Evolutionary conservation across 2,329 filamentous ascomycete genomes (phyloP), one percentile per base, ranked within the genome.

Genomic region (Cytospora leucostoma): DNA sequence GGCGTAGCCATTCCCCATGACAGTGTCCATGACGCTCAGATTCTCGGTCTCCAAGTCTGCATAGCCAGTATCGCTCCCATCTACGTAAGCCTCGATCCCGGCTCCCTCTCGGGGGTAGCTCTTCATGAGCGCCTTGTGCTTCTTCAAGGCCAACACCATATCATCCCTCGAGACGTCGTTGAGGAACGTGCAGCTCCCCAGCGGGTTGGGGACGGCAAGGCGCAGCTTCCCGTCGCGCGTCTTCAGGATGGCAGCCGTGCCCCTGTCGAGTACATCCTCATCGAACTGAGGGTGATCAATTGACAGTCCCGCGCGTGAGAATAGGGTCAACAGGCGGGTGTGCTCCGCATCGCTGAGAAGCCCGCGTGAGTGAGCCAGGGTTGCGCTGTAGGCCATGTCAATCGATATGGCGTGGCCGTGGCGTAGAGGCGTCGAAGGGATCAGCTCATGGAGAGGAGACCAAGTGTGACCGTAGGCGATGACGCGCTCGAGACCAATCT

Each of bases 381-480:
- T 91, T 0, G 88, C 88, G 0, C 87, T 89, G 75, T 88, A 91
- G 0, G 88, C 88, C 88, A 91, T 91, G 72, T 91, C 88, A 66
- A 91, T 89, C 2, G 86, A 88, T 68, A 91, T 91, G 67, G 88
- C 88, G 71, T 91, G 88, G 4, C 88, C 88, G 71, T 91, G 89
- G 50, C 88, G 85, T 51, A 91, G 82, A 0, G 88, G 88, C 0
- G 86, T 85, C 57, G 88, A 82, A 0, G 88, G 88, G 0, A 88
- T 80, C 11, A 92, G 82, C 74, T 91, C 88, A 71, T 91, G 87
- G 7, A 90, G 79, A 21, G 88, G 88, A 4, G 87, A 90, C 88
- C 88, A 91, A 7, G 88, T 91, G 72, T 91, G 88, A 0, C 88
- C 88, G 68, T 90, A 91, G 1, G 88, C 88, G 72, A 91, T 91